Evolutionary conservation across 2,329 filamentous ascomycete species (phyloP), one percentile per base, ranked within the genome.

Genomic region (Botrytis elliptica): DNA sequence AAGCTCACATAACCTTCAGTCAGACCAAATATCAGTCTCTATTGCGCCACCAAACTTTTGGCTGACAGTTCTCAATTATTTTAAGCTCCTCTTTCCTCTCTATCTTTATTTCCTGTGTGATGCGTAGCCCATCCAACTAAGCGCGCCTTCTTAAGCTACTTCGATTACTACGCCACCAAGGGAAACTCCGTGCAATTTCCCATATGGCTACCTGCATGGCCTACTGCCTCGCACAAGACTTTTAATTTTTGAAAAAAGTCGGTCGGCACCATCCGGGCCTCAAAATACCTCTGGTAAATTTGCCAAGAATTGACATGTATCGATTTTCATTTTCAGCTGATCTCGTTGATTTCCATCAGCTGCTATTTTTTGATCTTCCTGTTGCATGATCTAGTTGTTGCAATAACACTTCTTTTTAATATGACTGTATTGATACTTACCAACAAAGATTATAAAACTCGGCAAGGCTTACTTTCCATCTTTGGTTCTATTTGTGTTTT

Each of bases 191-290:
- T 57, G 49, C 55, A 68, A 68, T 55, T 52, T 68, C 66, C 36
- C 66, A 68, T 33, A 68, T 42, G 66, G 66, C 25, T 42, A 68
- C 49, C 66, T 68, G 66, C 66, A 68, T 68, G 49, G 55, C n/a
- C 49, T 68, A 55, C 46, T 55, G 49, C 49, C 49, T 68, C 29
- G 40, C 49, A 68, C 65, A 68, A 68, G 36, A 55, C 33, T 40
- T 65, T 65, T 14, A 10, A 22, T 57, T 52, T 52, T 42, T n/a
- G 40, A 44, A 20, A 52, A 55, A 57, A 42, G 16, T 68, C 36
- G 49, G 65, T 57, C 65, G 65, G 65, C 49, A 55, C 49, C 52
- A 57, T 68, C 36, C 66, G 46, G 66, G 36, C 36, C 49, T 25
- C 38, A 33, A 8, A 57, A 57, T 57, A 18, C 36, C 7, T 55